Evolutionary conservation across 1,284 basidiomycete genomes (phyloP).

Genomic region (Moesziomyces sp.): DNA sequence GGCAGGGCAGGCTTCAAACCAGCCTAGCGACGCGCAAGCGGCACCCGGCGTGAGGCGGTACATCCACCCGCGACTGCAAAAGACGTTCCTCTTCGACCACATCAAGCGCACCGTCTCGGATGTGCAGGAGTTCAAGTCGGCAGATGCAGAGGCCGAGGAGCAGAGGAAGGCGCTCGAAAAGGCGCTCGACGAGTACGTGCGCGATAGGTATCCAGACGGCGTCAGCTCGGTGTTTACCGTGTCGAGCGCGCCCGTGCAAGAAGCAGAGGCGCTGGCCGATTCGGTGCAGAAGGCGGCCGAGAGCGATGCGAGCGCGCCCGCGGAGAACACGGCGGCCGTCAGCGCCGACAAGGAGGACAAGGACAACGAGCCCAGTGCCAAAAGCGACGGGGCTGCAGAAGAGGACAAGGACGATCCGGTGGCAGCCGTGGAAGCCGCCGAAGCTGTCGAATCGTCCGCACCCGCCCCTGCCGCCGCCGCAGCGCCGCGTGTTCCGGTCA

Average conservation of each 20-base stretch:
- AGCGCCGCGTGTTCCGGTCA: neutral
- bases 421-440: neutral
- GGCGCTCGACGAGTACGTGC: conserved; percentile 48
- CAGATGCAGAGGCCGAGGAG: conserved; percentile 18
- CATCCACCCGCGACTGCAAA: conserved; percentile 28
- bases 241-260: conserved; percentile 17
- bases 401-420: conserved; percentile 7
- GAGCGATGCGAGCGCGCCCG: conserved; percentile 24
- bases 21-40: neutral
- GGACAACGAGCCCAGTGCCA: neutral
- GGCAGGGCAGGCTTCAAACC: conserved; percentile 19
- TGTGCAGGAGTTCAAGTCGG: conserved; percentile 9
- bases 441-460: conserved; percentile 5
- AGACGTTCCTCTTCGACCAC: conserved; percentile 46
- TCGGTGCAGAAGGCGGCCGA: conserved; percentile 17
- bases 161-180: conserved; percentile 48
- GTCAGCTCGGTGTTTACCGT: conserved; percentile 51
- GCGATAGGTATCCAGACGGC: conserved; percentile 59
- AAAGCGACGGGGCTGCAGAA: conserved; percentile 1
- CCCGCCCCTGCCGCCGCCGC: conserved; percentile 1
- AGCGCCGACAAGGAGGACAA: neutral
- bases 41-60: conserved; percentile 27
- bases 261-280: conserved; percentile 14
- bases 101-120: conserved; percentile 32
- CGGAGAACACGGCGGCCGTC: conserved; percentile 24